Conservation (phyloP, 805 yeast genomes). For the Candida cerambycidarum region DNA sequence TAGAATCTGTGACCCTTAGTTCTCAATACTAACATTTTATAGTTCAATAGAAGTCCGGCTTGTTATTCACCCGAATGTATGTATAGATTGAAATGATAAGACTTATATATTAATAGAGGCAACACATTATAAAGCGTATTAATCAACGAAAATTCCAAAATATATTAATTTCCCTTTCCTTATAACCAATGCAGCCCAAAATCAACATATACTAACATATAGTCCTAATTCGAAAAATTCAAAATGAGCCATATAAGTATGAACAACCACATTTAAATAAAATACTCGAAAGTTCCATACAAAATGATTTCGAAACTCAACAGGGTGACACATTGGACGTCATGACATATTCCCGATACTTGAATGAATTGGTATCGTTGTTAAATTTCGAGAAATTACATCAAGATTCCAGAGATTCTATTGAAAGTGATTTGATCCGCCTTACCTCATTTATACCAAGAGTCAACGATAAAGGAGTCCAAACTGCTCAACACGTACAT, state of each 20-base stretch:
- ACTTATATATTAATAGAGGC: too few relatives aligned
- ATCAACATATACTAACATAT: conserved; percentile 3
- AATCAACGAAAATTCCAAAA: too few relatives aligned
- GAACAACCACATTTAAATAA: neutral
- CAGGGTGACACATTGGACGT: conserved; percentile 13
- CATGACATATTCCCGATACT: conserved; percentile 31
- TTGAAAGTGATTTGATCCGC: conserved; percentile 24
- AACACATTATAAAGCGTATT: too few relatives aligned
- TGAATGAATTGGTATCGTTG: conserved; percentile 29
- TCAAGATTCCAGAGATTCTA: conserved; percentile 27
- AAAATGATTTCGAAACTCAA: neutral
- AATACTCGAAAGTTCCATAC: too few relatives aligned
- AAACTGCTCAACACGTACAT: too few relatives aligned
- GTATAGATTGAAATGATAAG: neutral
- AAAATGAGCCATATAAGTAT: neutral
- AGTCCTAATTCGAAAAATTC: conserved; percentile 2
- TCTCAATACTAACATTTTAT: conserved; percentile 6
- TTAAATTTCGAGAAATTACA: conserved; percentile 19
- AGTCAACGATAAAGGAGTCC: neutral
- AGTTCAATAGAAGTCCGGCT: neutral
- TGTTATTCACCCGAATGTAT: conserved; percentile 9
- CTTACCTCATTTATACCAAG: conserved; percentile 9
- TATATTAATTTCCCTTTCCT: too few relatives aligned
- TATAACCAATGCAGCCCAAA: too few relatives aligned
- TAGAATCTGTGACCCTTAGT: too few relatives aligned